Evolutionary conservation across 1,139 yeast genomes (phyloP), one percentile per base, ranked within the genome.

Genomic region (Eremothecium sinecaudum): DNA sequence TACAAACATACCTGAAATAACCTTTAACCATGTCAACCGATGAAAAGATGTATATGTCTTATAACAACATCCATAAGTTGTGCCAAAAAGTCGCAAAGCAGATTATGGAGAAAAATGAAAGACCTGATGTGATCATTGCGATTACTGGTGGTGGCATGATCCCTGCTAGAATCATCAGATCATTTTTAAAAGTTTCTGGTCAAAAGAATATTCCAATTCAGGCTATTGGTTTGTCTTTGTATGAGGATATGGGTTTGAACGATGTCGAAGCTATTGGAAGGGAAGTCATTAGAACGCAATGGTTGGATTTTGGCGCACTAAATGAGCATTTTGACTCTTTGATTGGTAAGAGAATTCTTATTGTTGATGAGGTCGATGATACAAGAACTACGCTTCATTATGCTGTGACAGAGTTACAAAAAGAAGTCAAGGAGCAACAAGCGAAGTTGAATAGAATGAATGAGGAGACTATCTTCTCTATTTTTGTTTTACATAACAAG

Each of bases 291-390:
- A 78, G 96, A 63, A 82, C 94, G 34, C 97, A 87, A 63, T 87
- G 97, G 97, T 74, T 87, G 37, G 95, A 87, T 61, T 86, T 84
- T 61, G 63, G 68, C 32, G 59, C 71, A 11, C 57, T 73, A 33
- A 66, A 68, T 36, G 62, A 69, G 53, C 75, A 71, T 49, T 67
- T 72, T 45, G 66, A 71, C 51, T 75, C 75, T 41, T 69, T 83
- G 47, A 79, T 83, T 34, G 93, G 93, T 46, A 84, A 83, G 62
- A 79, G 74, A 53, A 67, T 84, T 24, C 65, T 84, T 55, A 81
- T 86, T 52, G 90, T 86, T 41, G 96, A 86, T 56, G 96, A 86
- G 61, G 96, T 86, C 31, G 96, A 86, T 59, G 96, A 86, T 58
- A 84, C 96, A 33, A 78, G 96, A 69, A 86, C 95, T 41, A 86